Evolutionary conservation across 2,329 filamentous ascomycete genomes (phyloP).

Genomic region (Macrophomina phaseolina): DNA sequence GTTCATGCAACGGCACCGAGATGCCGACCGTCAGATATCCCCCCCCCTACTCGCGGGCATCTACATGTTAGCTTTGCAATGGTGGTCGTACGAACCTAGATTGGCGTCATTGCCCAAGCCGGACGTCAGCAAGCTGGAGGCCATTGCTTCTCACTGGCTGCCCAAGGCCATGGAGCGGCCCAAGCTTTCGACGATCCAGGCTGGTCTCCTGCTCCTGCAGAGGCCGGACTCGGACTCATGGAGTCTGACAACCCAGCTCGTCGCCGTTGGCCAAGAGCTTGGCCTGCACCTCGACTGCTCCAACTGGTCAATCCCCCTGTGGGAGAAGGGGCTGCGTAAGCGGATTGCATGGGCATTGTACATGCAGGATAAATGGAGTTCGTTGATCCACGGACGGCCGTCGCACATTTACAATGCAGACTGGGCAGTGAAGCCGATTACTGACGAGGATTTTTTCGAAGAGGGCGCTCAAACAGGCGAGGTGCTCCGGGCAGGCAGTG

Average conservation of each 20-base stretch:
- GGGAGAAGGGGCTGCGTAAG: slow-evolving; percentile 85
- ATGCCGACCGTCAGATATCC: slow-evolving; percentile 74
- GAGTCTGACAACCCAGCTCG: slow-evolving; percentile 83
- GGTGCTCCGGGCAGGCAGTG: slow-evolving; percentile 40
- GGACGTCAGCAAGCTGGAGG: slow-evolving; percentile 75
- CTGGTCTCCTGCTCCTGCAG: slow-evolving; percentile 75
- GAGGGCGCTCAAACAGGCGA: slow-evolving; percentile 61
- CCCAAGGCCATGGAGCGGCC: slow-evolving; percentile 80
- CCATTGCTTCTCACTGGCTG: slow-evolving; percentile 73
- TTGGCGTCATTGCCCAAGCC: slow-evolving; percentile 70
- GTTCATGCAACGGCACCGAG: slow-evolving; percentile 78
- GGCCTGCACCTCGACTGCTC: slow-evolving; percentile 88
- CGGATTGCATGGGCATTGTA: slow-evolving; percentile 89
- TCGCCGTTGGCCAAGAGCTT: slow-evolving; percentile 85
- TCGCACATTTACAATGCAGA: slow-evolving; percentile 74
- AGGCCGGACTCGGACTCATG: slow-evolving; percentile 79
- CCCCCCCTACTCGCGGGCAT: slow-evolving; percentile 79
- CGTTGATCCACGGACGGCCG: slow-evolving; percentile 82
- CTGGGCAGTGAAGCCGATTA: slow-evolving; percentile 77
- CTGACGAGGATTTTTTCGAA: slow-evolving; percentile 73
- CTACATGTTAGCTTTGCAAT: slow-evolving; percentile 85
- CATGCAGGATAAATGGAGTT: slow-evolving; percentile 94
- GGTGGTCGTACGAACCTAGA: slow-evolving; percentile 78
- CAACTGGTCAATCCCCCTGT: slow-evolving; percentile 83
- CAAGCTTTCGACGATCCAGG: slow-evolving; percentile 81